These are phyloP conservation scores for Mychonastes homosphaera DNA, from an alignment of 139 green algal genomes.

Conservation along the genomic window DNA sequence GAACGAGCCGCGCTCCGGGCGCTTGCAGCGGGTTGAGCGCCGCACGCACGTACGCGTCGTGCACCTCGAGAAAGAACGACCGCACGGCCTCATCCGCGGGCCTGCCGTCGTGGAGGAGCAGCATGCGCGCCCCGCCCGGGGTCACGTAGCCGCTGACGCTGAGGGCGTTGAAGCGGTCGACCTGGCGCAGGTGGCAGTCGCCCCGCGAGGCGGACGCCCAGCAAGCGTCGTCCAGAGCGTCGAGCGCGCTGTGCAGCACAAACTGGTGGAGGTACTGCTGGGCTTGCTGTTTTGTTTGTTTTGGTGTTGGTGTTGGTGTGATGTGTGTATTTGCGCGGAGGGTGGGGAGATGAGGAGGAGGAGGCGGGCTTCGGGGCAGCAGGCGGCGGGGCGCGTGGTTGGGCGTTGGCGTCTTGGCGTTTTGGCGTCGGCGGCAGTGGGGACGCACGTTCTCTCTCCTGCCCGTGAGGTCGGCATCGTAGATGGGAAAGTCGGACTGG, in stretches of 20 bases:
- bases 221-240: conserved; percentile 83
- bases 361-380: not conserved
- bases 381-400: not conserved
- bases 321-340: not conserved
- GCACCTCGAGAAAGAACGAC: conserved; percentile 83
- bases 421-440: conserved; percentile 4
- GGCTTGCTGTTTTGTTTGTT: conserved; percentile 52
- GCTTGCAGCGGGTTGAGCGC: too few species aligned
- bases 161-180: conserved; percentile 94
- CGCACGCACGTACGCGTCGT: conserved; percentile 78
- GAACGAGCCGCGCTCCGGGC: too few species aligned
- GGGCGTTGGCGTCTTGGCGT: not conserved
- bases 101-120: conserved; percentile 78
- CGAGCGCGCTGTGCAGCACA: conserved; percentile 85
- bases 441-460: conserved; percentile 27
- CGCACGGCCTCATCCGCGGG: conserved; percentile 65
- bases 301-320: not conserved
- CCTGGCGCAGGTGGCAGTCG: conserved; percentile 21
- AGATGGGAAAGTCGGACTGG: conserved; percentile 68
- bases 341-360: not conserved
- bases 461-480: conserved; percentile 62
- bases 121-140: conserved; percentile 60
- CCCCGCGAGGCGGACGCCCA: conserved; percentile 47
- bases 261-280: conserved; percentile 96
- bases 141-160: conserved; percentile 70